Base-by-base conservation (phyloP, 345 rosid genomes). In the Eucalyptus dawsonii region DNA sequence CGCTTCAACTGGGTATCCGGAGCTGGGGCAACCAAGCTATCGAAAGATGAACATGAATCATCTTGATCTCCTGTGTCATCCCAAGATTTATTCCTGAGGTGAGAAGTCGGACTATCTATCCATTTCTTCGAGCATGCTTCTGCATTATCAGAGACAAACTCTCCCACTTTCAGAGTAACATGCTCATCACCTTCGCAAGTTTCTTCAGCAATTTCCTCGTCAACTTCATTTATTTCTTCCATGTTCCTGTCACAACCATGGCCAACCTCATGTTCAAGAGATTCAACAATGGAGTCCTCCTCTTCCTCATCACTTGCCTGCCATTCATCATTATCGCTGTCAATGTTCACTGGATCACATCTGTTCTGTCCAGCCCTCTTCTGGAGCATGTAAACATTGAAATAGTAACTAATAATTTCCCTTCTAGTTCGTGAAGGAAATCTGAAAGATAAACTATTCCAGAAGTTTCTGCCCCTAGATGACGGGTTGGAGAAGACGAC, bases 241-340 rank as follows among this genome's bases (percentile, higher is more conserved):
- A 76, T 88, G 54, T 90, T 92, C 44, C 89, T 87, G 31, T 86
- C 88, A 27, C 87, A 80, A n/a, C 89, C 89, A 56, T 51, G 86
- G 67, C 91, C 92, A 90, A 51, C 88, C 88, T 89, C 92, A 88
- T 88, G 91, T 86, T 89, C 62, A 87, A 91, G 91, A 88, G 94
- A 95, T 90, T 94, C 95, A 7, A 93, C 88, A n/a, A 90, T 95
- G 85, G 97, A 93, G 88, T 94, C 95, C 44, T 94, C 95, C 47
- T 92, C 94, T 50, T 93, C 96, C 56, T 93, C 93, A 81, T 88
- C 92, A 88, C 69, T 94, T 88, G 69, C 93, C 87, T 93, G 96
- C 97, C 97, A 96, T 89, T 96, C 97, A 87, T 96, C 99, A 87
- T 96, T 95, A 92, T 96, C 99, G 49, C 99, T 97, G 88, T 97